Base-by-base conservation (phyloP, 805 yeast species). In the Starmerella floricola region DNA sequence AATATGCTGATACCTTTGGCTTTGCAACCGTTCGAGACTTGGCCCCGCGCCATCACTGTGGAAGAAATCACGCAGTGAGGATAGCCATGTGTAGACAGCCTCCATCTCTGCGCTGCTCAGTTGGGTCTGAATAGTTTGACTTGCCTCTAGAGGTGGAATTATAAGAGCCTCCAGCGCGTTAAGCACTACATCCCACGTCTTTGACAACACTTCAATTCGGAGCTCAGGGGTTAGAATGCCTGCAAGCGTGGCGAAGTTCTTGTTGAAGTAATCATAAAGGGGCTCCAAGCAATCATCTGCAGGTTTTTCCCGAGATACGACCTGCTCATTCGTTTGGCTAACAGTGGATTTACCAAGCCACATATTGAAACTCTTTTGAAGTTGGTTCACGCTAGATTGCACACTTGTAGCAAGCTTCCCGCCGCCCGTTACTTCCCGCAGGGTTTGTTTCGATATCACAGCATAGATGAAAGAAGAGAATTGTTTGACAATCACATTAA, bases 11-110 rank as follows among this genome's bases (percentile, higher is more conserved):
- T 79, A 84, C 28, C 72, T 69, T 24, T 68, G 72, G 44, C 73
- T 72, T 47, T 76, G 77, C 52, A 84, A 62, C 6, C 71, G 72
- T 46, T 71, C 74, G 24, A 82, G 51, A 1, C 84, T 71, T 0
- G 91, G 91, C 0, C 94, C 94, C 27, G 78, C 78, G 0, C 94
- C 94, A 34, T 72, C 77, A 53, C 81, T 77, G 57, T 84, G 75
- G 62, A 85, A 84, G 56, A 83, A 84, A 45, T 77, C 87, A 36
- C 71, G 58, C 40, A 84, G 71, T n/a, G 80, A 59, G 36, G 72
- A 64, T 18, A 85, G 58, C 94, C 94, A 84, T 1, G 72, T 65
- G 47, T 78, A 76, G 0, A 82, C 72, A 1, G 78, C 72, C 39
- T 78, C 84, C 24, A 80, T 62, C 54, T 85, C 94, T 18, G 61